These are phyloP conservation scores for Phyllosticta paracitricarpa DNA, from an alignment of 2,329 filamentous ascomycete species.

Conservation along the genomic window DNA sequence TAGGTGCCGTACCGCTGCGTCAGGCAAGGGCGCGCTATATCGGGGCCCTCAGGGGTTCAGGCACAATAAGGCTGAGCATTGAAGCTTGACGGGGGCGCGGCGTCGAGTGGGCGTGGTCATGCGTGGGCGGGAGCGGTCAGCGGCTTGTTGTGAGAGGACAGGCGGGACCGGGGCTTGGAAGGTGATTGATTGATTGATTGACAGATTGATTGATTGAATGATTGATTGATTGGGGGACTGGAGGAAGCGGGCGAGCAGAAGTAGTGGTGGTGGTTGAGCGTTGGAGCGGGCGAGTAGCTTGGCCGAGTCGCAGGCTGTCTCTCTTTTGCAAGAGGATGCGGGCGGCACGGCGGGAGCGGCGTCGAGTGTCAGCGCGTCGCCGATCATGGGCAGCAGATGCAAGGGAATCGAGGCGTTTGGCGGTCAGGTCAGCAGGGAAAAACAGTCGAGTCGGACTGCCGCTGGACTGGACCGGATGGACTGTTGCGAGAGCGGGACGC, in stretches of 20 bases:
- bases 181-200: neutral
- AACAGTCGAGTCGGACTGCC: neutral
- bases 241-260: neutral
- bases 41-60: slow-evolving; percentile 12
- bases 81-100: slow-evolving; percentile 2
- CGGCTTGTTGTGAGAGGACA: neutral
- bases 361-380: neutral
- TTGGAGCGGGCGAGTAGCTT: neutral
- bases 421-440: neutral
- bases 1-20: neutral
- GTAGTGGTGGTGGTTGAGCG: neutral
- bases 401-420: neutral
- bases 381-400: neutral
- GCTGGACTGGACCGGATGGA: no score
- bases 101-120: slow-evolving; percentile 1
- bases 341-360: neutral
- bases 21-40: slow-evolving; percentile 10
- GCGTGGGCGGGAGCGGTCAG: neutral
- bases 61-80: slow-evolving; percentile 11
- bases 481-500: no score
- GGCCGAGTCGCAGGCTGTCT: neutral
- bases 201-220: neutral
- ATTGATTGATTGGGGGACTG: neutral
- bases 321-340: neutral
- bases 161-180: neutral